Percentiles rank a stretch among this genome's conserved stretches.
Conservation (phyloP, 2,329 filamentous ascomycete genomes). For the Penicillium sp. region DNA sequence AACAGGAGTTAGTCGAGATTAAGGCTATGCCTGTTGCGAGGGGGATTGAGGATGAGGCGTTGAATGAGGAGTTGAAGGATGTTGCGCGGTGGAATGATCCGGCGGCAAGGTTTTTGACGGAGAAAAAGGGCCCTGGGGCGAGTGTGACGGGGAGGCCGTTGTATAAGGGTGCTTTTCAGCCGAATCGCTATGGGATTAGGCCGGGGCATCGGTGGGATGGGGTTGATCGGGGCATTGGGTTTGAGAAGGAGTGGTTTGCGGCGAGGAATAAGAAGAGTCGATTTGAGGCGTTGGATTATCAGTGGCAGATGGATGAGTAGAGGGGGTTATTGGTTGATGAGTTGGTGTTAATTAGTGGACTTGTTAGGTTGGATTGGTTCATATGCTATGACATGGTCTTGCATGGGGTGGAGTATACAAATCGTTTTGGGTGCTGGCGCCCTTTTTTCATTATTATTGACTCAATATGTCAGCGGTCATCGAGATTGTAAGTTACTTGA, state of each 20-base stretch:
- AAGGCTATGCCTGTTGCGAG: conserved; percentile 81
- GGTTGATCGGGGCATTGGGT: conserved; percentile 90
- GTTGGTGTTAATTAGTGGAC: neutral
- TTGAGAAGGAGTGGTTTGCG: conserved; percentile 91
- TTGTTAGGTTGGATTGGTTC: too few species aligned
- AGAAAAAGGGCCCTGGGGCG: conserved; percentile 54
- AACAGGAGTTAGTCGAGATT: conserved; percentile 76
- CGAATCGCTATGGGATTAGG: conserved; percentile 91
- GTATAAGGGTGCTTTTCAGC: conserved; percentile 80
- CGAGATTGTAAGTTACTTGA: neutral
- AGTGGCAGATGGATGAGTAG: conserved; percentile 95
- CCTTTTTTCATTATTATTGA: neutral
- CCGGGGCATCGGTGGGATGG: conserved; percentile 97
- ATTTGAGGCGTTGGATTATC: conserved; percentile 81
- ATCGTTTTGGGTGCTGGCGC: conserved; percentile 15
- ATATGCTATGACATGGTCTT: conserved; percentile 1
- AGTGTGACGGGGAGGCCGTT: conserved; percentile 64
- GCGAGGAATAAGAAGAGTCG: conserved; percentile 79
- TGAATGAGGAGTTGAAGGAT: conserved; percentile 83
- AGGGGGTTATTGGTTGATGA: neutral
- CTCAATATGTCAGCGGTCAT: neutral
- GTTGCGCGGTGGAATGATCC: conserved; percentile 91
- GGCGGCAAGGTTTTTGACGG: conserved; percentile 77
- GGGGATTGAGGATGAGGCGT: conserved; percentile 78
- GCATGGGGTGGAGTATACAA: conserved; percentile 19